Conservation (phyloP, 176 grass and related monocot genomes). For the Canna indica region DNA sequence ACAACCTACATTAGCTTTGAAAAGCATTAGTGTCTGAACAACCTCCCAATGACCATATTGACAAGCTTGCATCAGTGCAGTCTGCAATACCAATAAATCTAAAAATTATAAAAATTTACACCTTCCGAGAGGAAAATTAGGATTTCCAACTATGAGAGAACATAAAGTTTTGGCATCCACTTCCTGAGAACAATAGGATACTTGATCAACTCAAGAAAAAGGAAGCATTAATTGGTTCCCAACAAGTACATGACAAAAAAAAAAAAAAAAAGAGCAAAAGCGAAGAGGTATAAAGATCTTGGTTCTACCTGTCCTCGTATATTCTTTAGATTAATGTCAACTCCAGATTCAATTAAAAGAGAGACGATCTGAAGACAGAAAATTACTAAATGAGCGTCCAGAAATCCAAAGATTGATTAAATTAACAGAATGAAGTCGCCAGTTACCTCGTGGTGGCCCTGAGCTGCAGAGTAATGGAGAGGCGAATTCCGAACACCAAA, state of each 20-base stretch:
- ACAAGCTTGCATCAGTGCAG: conserved; percentile 96
- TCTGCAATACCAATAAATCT: conserved; percentile 30
- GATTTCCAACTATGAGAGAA: neutral
- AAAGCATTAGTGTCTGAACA: conserved; percentile 88
- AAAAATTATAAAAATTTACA: conserved; percentile 19
- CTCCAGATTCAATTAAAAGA: conserved; percentile 69
- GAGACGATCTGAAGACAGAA: conserved; percentile 61
- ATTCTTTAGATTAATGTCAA: conserved; percentile 88
- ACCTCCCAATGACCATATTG: conserved; percentile 97
- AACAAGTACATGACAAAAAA: neutral
- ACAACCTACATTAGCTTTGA: conserved; percentile 68
- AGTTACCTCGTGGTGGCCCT: conserved; percentile 85
- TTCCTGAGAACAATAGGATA: neutral
- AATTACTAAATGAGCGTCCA: neutral
- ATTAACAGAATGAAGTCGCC: neutral
- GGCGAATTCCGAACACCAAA: conserved; percentile 93
- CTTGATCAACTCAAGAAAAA: neutral
- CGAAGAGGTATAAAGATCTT: neutral
- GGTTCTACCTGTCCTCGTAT: conserved; percentile 59
- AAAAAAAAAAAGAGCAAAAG: conserved; percentile 1
- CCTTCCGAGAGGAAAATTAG: conserved; percentile 11
- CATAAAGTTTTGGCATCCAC: neutral
- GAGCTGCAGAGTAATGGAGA: conserved; percentile 77
- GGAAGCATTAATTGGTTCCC: neutral
- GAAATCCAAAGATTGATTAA: neutral